Base-by-base conservation (phyloP, 306 rosid species). In the Trifolium repens region DNA sequence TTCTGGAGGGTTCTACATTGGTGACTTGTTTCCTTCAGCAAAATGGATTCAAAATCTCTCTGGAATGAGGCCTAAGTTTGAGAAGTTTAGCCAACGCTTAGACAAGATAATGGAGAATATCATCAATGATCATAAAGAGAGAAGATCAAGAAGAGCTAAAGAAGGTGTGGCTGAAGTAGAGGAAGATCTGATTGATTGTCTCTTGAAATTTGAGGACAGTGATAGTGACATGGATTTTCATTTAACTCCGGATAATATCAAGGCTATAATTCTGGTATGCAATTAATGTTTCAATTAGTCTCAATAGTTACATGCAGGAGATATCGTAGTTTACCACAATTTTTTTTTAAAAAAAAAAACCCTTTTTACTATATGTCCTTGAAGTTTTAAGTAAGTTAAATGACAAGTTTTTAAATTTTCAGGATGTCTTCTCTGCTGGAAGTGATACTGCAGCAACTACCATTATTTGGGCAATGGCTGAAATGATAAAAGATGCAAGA, bases 1-100 rank as follows among this genome's bases (percentile, higher is more conserved):
- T 9, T 26, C 37, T 5, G 67, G 60, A 8, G 85, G 85, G 8
- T 71, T 71, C 27, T 14, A 53, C 5, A 3, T 76, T 10, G 69
- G 74, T 9, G 85, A 81, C 39, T 55, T 81, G 58, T 81, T 53
- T 43, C 81, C 79, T 22, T 76, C 81, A 6, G 39, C 49, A 5
- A 47, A 16, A 10, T 76, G 71, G 68, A 58, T 81, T 7, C 43
- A 66, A 5, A 12, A 39, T 0, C 15, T 75, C 4, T n/a, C 66
- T 14, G 73, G 84, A 12, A 7, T 8, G 26, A 53, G 4, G 59
- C 59, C 27, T 53, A 53, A 17, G 4, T 13, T 53, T 53, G 11
- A 53, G 59, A 53, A 53, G 12, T 53, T 53, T 2, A 8, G 26
- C 24, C 59, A 53, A 16, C 59, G 2, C 17, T 9, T 53, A 2